Evolutionary conservation across 2,329 filamentous ascomycete species (phyloP), one percentile per base, ranked within the genome.

Genomic region (Colletotrichum phormii): DNA sequence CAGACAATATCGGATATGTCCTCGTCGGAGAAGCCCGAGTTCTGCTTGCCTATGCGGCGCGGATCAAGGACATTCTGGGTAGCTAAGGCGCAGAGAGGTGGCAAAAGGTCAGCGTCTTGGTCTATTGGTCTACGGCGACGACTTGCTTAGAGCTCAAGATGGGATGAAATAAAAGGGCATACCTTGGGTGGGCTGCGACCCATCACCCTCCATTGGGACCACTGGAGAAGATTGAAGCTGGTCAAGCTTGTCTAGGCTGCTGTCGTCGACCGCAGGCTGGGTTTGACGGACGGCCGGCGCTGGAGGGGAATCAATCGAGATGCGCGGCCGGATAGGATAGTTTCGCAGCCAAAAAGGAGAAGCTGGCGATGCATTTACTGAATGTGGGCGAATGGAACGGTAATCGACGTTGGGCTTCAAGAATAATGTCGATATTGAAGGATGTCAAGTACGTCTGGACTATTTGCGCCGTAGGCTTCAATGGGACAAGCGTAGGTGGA

Each of bases 1-100:
- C 95, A 97, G 75, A 98, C 90, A 77, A 98, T 94, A 82, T 98
- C 95, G 74, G 94, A 90, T 62, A 97, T 89, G 80, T 98, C 95
- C 75, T 94, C 89, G 76, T 95, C 92, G 65, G 89, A 92, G 74
- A 98, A 91, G 68, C 94, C 94, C 53, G 94, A 97, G 80, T 94
- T 94, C 82, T 94, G 93, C 80, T 92, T 88, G 68, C 95, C 95
- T 74, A 94, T 81, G 67, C 95, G 91, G 75, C 95, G 90, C 53
- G 95, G 94, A 80, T 98, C 95, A 75, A 95, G 85, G 78, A 93
- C 90, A 80, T 91, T 91, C 81, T 97, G 95, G 18, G 95, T 97
- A 68, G 92, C 91, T 90, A 76, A 22, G 18, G 22, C 18, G 18
- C 42, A 74, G n/a, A 42, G 15, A 37, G 18, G 18, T 33, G 46